phyloP scores from a whole-genome alignment of 2,329 filamentous ascomycete genomes.

The Sphaerulina populicola region DNA sequence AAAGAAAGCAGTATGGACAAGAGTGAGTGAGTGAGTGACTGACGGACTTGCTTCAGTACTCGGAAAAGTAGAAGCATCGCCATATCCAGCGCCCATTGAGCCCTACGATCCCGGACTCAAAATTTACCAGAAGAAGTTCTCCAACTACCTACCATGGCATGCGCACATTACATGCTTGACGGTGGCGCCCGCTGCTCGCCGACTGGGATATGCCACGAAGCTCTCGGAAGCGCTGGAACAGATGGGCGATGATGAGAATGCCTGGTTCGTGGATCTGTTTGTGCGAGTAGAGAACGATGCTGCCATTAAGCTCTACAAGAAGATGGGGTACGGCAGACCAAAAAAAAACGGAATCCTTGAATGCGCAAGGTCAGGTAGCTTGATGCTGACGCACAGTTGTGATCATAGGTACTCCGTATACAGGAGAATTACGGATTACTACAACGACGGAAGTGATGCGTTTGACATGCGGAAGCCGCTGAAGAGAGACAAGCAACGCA shows the following conservation, averaged over 20 bases:
- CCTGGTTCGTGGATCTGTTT: constrained; percentile 94
- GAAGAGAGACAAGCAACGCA: constrained; percentile 64
- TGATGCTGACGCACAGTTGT: not conserved
- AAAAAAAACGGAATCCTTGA: constrained; percentile 5
- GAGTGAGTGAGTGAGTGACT: too few relatives aligned
- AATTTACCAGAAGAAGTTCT: constrained; percentile 35
- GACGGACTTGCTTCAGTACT: constrained; percentile 55
- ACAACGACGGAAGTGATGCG: constrained; percentile 89
- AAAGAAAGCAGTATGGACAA: too few relatives aligned
- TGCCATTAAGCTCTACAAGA: constrained; percentile 81
- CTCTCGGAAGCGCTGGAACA: constrained; percentile 73
- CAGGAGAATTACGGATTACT: constrained; percentile 82
- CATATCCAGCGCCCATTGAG: constrained; percentile 64
- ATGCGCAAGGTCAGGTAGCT: not conserved
- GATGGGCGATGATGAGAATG: constrained; percentile 70
- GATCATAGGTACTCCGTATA: constrained; percentile 63
- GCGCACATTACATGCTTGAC: constrained; percentile 95
- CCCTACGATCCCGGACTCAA: constrained; percentile 54
- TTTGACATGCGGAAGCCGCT: constrained; percentile 95
- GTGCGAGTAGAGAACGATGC: constrained; percentile 81
- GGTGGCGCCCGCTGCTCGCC: constrained; percentile 75
- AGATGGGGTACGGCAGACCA: constrained; percentile 59
- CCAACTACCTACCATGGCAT: constrained; percentile 94
- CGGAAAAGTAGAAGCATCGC: constrained; percentile 80
- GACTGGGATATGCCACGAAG: constrained; percentile 77